These are phyloP conservation scores for Aspergillus amoenus DNA, from an alignment of 2,329 filamentous ascomycete genomes.

Conservation along the genomic window DNA sequence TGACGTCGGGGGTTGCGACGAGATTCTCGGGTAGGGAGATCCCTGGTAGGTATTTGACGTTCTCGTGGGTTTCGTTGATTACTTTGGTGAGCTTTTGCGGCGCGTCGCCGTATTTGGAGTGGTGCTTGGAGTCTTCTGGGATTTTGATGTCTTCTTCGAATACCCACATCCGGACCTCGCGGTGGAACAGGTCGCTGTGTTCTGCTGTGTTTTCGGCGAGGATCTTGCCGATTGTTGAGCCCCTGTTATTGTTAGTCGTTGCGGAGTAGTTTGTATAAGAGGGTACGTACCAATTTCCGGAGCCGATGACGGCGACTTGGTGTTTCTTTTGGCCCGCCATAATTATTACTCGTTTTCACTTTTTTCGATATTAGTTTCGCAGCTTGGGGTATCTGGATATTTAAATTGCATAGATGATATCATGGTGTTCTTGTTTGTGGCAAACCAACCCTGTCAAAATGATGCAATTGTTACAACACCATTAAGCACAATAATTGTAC, in stretches of 20 bases:
- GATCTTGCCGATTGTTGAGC: conserved; percentile 93
- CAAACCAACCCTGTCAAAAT: too few species aligned
- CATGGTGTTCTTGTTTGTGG: too few species aligned
- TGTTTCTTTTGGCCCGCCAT: conserved; percentile 9
- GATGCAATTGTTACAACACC: too few species aligned
- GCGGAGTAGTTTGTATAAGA: background rate
- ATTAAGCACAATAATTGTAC: too few species aligned
- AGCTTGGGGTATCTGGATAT: too few species aligned
- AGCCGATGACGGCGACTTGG: conserved; percentile 72
- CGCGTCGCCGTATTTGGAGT: conserved; percentile 60
- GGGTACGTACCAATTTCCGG: conserved; percentile 76
- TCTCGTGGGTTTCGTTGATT: conserved; percentile 90
- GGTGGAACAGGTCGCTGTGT: conserved; percentile 82
- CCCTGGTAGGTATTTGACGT: conserved; percentile 89
- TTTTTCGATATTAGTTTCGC: background rate
- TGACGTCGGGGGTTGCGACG: conserved; percentile 34
- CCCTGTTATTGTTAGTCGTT: conserved; percentile 56
- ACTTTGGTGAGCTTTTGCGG: conserved; percentile 81
- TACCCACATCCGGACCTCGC: conserved; percentile 46
- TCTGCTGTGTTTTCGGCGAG: conserved; percentile 90
- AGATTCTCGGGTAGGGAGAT: conserved; percentile 74
- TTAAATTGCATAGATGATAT: too few species aligned
- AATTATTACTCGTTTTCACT: background rate
- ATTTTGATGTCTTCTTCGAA: conserved; percentile 78
- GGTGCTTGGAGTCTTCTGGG: conserved; percentile 67